Base-by-base conservation (phyloP, 805 yeast genomes). In the Barnettozyma siamensis region DNA sequence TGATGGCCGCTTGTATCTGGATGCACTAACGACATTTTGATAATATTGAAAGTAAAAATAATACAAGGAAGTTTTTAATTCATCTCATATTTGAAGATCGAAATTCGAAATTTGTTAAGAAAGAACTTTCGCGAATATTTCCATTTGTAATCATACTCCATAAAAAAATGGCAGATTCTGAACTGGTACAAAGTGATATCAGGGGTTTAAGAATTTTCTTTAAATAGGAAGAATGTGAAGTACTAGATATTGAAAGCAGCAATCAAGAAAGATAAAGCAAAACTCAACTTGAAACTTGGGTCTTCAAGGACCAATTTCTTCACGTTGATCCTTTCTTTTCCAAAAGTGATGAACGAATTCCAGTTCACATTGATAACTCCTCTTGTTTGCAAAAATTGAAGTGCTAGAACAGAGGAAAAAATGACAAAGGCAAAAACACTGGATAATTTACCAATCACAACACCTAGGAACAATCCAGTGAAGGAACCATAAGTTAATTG, bases 401-500 rank as follows among this genome's bases (percentile, higher is more conserved):
- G 47, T 4, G 62, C 44, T 33, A 71, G 40, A 32, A 69, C 70
- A n/a, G 64, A 48, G 3, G 76, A 64, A n/a, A 78, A 54, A 0
- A 79, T 54, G 33, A 76, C 51, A 33, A 75, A 65, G 31, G 76
- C 76, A 35, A 80, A 62, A 9, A 76, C 72, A 9, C 74, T 62
- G 31, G 79, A 72, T 43, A 80, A 63, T 51, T 78, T 78, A 7
- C 85, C 85, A 18, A 72, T 69, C 15, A 79, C 62, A 12, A 77
- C 64, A 3, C 87, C 87, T 36, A 73, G 52, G 37, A 73, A 65
- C 33, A 79, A 55, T 0, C 87, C 86, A 12, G 76, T 65, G 48
- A 79, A 60, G 0, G 82, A 75, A 0, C 87, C 87, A 48, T 78
- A 61, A 16, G 82, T 70, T 46, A 80, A 62, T 50, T 80, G 81